Evolutionary conservation across 2,329 filamentous ascomycete genomes (phyloP).

Genomic region (Aspergillus calidoustus): DNA sequence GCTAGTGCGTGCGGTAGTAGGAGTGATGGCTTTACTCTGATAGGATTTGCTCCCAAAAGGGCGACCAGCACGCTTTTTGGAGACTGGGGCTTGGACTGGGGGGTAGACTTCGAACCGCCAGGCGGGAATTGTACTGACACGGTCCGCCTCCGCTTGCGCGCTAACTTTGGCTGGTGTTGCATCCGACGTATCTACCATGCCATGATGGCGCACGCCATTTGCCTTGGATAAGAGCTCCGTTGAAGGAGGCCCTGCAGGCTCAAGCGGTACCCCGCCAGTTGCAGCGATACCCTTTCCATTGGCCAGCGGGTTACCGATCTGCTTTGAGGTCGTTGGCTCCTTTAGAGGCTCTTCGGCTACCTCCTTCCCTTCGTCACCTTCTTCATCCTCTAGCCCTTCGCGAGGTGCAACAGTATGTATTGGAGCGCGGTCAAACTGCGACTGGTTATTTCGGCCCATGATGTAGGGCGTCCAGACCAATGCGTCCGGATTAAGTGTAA

Average conservation of each 20-base stretch:
- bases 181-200: constrained; percentile 21
- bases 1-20: constrained; percentile 38
- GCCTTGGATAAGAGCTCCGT: constrained; percentile 35
- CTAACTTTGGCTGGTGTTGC: constrained; percentile 17
- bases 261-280: constrained; percentile 25
- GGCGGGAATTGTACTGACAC: constrained; percentile 44
- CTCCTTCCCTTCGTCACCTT: constrained; percentile 34
- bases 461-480: constrained; percentile 96
- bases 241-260: constrained; percentile 42
- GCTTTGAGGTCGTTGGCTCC: constrained; percentile 15
- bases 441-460: constrained; percentile 84
- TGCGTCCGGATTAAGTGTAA: constrained; percentile 77
- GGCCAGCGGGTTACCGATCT: constrained; percentile 14
- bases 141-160: constrained; percentile 28
- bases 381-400: constrained; percentile 59
- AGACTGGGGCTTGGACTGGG: constrained; percentile 42
- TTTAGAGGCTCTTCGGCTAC: constrained; percentile 26
- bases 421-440: constrained; percentile 81
- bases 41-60: constrained; percentile 40
- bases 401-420: constrained; percentile 86
- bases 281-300: constrained; percentile 25
- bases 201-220: constrained; percentile 34
- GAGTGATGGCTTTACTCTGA: constrained; percentile 34
- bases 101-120: constrained; percentile 50
- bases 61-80: constrained; percentile 44